Percentiles rank a stretch among this genome's conserved stretches.
These are phyloP conservation scores for Leucosporidium yakuticum DNA, from an alignment of 768 basidiomycete species.

Conservation along the genomic window DNA sequence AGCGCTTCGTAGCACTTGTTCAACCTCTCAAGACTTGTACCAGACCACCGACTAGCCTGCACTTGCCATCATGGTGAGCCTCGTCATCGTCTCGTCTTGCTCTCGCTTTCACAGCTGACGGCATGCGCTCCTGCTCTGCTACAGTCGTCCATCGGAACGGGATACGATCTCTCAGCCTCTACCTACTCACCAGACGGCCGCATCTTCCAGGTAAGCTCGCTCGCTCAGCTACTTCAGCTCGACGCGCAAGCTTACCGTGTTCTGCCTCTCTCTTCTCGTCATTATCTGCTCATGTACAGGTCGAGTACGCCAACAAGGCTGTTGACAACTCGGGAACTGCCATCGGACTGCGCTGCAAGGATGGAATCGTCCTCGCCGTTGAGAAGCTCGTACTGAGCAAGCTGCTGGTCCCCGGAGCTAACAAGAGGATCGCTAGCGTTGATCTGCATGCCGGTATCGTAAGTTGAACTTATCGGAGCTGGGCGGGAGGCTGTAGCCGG, in stretches of 20 bases:
- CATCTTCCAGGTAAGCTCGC: constrained; percentile 85
- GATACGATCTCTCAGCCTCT: constrained; percentile 91
- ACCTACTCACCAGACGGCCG: constrained; percentile 83
- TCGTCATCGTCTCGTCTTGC: too few species aligned
- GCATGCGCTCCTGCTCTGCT: too few species aligned
- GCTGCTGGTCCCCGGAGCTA: constrained; percentile 83
- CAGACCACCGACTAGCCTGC: too few species aligned
- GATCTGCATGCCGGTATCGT: constrained; percentile 93
- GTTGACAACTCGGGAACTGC: constrained; percentile 99
- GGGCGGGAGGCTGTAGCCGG: too few species aligned
- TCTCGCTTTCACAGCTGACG: too few species aligned
- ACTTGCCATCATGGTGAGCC: too few species aligned
- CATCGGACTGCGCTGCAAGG: constrained; percentile 91
- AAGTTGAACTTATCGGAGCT: constrained; percentile 32
- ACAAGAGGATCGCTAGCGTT: constrained; percentile 85
- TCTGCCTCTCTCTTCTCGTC: neutral
- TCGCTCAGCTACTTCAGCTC: constrained; percentile 1
- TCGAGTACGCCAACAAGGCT: constrained; percentile 97
- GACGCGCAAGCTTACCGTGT: neutral
- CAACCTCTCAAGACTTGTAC: too few species aligned
- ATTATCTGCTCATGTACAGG: constrained; percentile 48
- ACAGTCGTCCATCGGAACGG: constrained; percentile 99
- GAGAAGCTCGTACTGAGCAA: constrained; percentile 97
- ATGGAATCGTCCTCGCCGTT: constrained; percentile 91
- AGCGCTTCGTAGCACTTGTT: too few species aligned